Conservation (phyloP, 2,329 filamentous ascomycete species). For the Neonectria coccinea region DNA sequence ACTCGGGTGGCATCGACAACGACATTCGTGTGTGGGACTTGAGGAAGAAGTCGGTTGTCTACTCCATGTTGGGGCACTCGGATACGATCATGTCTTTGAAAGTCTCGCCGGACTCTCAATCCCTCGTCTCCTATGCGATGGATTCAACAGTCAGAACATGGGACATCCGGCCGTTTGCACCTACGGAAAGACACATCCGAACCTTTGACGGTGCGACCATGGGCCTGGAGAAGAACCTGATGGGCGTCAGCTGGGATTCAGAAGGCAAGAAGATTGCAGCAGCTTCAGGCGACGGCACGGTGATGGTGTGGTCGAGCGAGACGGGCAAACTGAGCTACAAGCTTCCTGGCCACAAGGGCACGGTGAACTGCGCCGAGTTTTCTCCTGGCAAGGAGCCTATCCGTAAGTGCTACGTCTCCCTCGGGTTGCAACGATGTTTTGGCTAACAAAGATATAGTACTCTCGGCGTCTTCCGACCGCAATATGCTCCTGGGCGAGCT, state of each 20-base stretch:
- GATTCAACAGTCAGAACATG: slow-evolving; percentile 94
- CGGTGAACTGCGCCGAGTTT: slow-evolving; percentile 94
- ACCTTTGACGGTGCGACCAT: slow-evolving; percentile 93
- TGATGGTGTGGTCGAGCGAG: slow-evolving; percentile 89
- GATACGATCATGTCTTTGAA: slow-evolving; percentile 92
- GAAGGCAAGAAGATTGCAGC: slow-evolving; percentile 88
- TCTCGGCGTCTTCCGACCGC: slow-evolving; percentile 90
- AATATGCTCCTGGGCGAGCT: slow-evolving; percentile 87
- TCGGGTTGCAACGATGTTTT: background rate
- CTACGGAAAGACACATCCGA: slow-evolving; percentile 83
- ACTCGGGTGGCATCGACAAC: slow-evolving; percentile 94
- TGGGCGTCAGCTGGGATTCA: slow-evolving; percentile 89
- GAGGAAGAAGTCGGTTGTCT: slow-evolving; percentile 88
- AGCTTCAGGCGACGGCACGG: slow-evolving; percentile 89
- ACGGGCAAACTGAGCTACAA: slow-evolving; percentile 95
- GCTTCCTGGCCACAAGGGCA: slow-evolving; percentile 93
- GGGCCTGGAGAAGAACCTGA: slow-evolving; percentile 91
- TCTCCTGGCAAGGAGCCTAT: slow-evolving; percentile 87
- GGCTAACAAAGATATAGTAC: slow-evolving; percentile 69
- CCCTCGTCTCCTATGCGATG: slow-evolving; percentile 90
- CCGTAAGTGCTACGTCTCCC: slow-evolving; percentile 67
- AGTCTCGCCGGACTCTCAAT: slow-evolving; percentile 93
- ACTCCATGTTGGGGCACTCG: slow-evolving; percentile 88
- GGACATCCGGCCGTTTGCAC: slow-evolving; percentile 96
- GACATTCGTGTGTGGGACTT: slow-evolving; percentile 98